Base-by-base conservation (phyloP, 495 filamentous ascomycete genomes). In the Chlorociboria aeruginascens region DNA sequence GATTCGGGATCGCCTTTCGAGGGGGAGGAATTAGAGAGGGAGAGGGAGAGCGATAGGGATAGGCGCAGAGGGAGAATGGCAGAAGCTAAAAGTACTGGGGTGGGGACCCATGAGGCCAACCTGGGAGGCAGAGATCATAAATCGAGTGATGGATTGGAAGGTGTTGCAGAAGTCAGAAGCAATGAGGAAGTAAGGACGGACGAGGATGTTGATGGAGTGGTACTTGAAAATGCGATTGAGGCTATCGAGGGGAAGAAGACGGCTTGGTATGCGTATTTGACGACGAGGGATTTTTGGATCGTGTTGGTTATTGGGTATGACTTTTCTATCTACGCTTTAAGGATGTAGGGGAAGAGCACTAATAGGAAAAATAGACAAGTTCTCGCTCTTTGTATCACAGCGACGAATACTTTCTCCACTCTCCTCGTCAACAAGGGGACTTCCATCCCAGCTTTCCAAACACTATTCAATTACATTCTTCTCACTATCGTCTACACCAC, bases 391-490 rank as follows among this genome's bases (percentile, higher is more conserved):
- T 85, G 85, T 67, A 88, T 93, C 65, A 95, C 88, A 3, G 76
- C 76, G 12, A 92, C 86, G 14, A 92, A 89, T 63, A 96, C 90
- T 37, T 85, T 97, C 65, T 83, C 83, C 14, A 72, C 73, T 10
- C 78, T 96, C 16, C 82, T 98, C 11, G 73, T 69, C 16, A 56
- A 61, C 1, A 64, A 77, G 45, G 72, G 77, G 25, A 92, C 86
- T 49, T 86, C 77, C 28, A 93, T 98, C 57, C 92, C 92, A n/a
- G 89, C 92, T 34, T 95, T 96, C 68, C 92, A 98, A 67, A 89
- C 86, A 3, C 78, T 97, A 57, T 89, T 95, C 71, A 94, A 86
- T 63, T 98, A 98, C 63, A 73, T 84, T 11, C 65, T 95, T n/a
- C 71, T 98, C 32, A 82, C 82, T 29, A 50, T 86, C 17, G 73